phyloP scores from a whole-genome alignment of 2,329 filamentous ascomycete genomes.

The Curvularia eragrostidis region DNA sequence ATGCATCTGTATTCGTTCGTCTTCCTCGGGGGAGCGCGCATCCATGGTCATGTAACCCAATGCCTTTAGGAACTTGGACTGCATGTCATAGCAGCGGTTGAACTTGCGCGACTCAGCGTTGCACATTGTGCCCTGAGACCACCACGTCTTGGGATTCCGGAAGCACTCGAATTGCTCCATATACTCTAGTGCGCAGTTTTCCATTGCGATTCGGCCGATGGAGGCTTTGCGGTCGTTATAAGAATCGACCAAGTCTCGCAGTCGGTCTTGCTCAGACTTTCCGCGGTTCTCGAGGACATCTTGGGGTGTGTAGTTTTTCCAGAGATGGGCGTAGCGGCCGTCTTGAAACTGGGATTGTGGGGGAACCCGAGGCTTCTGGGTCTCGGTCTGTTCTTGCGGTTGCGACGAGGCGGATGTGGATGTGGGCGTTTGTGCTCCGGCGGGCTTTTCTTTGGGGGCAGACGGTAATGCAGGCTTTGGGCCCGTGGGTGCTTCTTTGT shows the following conservation, averaged over 20 bases:
- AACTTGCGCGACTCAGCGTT: slow-evolving; percentile 76
- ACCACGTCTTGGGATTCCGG: slow-evolving; percentile 67
- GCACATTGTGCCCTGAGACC: slow-evolving; percentile 79
- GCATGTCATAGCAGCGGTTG: slow-evolving; percentile 87
- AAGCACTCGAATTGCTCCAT: slow-evolving; percentile 84
- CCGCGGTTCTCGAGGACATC: slow-evolving; percentile 70
- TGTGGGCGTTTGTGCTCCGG: slow-evolving; percentile 22
- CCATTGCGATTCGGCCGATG: slow-evolving; percentile 81
- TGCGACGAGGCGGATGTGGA: slow-evolving; percentile 13
- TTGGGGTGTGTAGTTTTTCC: slow-evolving; percentile 87
- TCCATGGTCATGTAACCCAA: slow-evolving; percentile 81
- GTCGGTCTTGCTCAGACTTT: slow-evolving; percentile 79
- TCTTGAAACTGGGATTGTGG: slow-evolving; percentile 69
- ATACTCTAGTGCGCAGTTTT: slow-evolving; percentile 92
- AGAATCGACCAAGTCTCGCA: slow-evolving; percentile 78
- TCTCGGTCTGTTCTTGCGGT: slow-evolving; percentile 13
- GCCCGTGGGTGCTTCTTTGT: slow-evolving; percentile 80
- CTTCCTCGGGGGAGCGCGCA: slow-evolving; percentile 72
- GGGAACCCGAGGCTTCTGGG: slow-evolving; percentile 51
- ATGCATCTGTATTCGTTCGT: slow-evolving; percentile 88
- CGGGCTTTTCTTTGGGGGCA: slow-evolving; percentile 36
- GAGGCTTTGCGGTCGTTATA: slow-evolving; percentile 82
- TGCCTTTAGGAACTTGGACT: slow-evolving; percentile 88
- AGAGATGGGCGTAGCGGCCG: slow-evolving; percentile 82
- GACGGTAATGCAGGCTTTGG: slow-evolving; percentile 53